Evolutionary conservation across 2,329 filamentous ascomycete genomes (phyloP), one percentile per base, ranked within the genome.

Genomic region (Sphaceloma murrayae): DNA sequence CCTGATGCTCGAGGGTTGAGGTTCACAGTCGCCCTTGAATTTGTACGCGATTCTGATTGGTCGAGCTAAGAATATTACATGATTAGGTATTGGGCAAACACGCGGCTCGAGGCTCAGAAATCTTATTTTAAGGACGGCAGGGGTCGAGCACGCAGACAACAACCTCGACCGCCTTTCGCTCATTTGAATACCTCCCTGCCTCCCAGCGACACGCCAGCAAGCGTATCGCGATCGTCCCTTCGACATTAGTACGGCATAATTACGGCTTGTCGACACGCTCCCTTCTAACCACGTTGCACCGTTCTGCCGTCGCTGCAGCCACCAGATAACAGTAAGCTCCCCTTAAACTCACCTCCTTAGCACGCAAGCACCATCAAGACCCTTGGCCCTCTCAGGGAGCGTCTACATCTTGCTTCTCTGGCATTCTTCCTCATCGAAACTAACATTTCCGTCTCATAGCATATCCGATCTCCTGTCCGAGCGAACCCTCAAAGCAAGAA

Each of bases 321-420:
- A 40, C 36, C 24, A 39, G 36, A 40, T 40, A 40, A 40, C 36
- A 14, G 36, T 40, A 40, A 40, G 36, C 22, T 40, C 36, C 21
- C 36, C 36, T 40, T 40, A 40, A 40, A n/a, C n/a, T 40, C 30
- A 26, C 27, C 30, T 40, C 14, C n/a, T n/a, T 22, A 40, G 24
- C 36, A 40, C 36, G 30, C 36, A 27, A 10, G 36, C 24, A n/a
- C 19, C 13, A n/a, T n/a, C n/a, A n/a, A n/a, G n/a, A n/a, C n/a
- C n/a, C n/a, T n/a, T n/a, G n/a, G n/a, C n/a, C n/a, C n/a, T n/a
- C n/a, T n/a, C n/a, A n/a, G n/a, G n/a, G n/a, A n/a, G n/a, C n/a
- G n/a, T n/a, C n/a, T n/a, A n/a, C n/a, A n/a, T n/a, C n/a, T n/a
- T n/a, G n/a, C n/a, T n/a, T 10, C 14, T 10, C 18, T 8, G 14